Evolutionary conservation across 495 filamentous ascomycete genomes (phyloP).

Genomic region (Trichoderma gamsii): DNA sequence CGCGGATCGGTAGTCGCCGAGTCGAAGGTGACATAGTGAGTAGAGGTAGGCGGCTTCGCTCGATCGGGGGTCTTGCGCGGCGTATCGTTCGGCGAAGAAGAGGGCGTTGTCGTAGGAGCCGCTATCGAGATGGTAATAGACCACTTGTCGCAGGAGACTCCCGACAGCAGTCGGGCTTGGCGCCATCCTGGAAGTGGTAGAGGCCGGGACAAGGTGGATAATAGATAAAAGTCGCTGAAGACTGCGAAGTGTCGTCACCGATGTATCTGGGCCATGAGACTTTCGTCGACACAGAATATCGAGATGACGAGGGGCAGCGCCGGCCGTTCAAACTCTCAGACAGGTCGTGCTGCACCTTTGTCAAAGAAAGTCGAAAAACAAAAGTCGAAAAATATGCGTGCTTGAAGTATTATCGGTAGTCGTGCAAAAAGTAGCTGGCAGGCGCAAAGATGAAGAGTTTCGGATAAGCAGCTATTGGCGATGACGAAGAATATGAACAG

Average conservation of each 20-base stretch:
- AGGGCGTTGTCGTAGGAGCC: conserved; percentile 80
- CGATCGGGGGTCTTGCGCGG: conserved; percentile 71
- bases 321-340: not conserved
- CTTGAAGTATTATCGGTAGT: not conserved
- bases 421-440: not conserved
- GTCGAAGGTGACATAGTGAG: conserved; percentile 73
- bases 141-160: conserved; percentile 71
- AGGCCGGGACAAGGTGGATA: not conserved
- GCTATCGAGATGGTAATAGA: conserved; percentile 93
- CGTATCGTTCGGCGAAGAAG: conserved; percentile 81
- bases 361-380: not conserved
- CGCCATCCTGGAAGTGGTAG: conserved; percentile 49
- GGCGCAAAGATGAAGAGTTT: not conserved
- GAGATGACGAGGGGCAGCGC: conserved; percentile 1
- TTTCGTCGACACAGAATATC: not conserved
- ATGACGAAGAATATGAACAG: not conserved
- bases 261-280: conserved; percentile 8
- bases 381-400: not conserved
- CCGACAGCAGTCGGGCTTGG: conserved; percentile 60
- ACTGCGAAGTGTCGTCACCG: conserved; percentile 7
- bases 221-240: not conserved
- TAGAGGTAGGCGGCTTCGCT: conserved; percentile 78
- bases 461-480: not conserved
- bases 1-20: conserved; percentile 61
- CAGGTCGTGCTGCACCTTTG: conserved; percentile 1